Conservation (phyloP, 371 early-diverging fungal species). For the Cokeromyces recurvatus region DNA sequence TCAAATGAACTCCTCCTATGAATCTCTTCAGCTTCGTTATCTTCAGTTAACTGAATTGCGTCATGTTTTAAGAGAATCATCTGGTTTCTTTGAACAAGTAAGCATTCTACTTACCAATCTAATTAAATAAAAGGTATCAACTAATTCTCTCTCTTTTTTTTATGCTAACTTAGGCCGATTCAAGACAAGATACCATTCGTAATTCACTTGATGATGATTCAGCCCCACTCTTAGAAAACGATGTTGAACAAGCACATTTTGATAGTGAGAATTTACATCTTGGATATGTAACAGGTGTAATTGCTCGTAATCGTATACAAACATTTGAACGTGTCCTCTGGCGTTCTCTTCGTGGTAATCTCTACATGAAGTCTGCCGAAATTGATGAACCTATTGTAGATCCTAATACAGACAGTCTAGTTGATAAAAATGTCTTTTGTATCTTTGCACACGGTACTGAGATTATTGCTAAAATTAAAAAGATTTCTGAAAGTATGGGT, state of each 20-base stretch:
- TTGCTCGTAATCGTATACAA: constrained; percentile 78
- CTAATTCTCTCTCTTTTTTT: background rate
- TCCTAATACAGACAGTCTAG: constrained; percentile 74
- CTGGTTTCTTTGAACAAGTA: constrained; percentile 76
- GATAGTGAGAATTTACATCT: constrained; percentile 37
- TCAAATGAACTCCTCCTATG: constrained; percentile 86
- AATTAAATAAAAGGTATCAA: background rate
- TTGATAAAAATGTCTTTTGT: constrained; percentile 93
- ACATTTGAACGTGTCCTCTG: constrained; percentile 97
- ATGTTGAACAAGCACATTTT: constrained; percentile 48
- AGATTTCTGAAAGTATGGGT: constrained; percentile 93
- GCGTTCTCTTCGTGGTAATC: constrained; percentile 96
- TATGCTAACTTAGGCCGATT: constrained; percentile 53
- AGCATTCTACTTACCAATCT: background rate
- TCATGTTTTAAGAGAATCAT: constrained; percentile 87
- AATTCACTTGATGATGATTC: constrained; percentile 52
- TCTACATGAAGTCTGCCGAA: constrained; percentile 94
- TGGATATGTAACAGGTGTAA: constrained; percentile 89
- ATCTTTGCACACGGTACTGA: constrained; percentile 96
- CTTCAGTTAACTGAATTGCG: constrained; percentile 87
- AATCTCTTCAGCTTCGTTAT: constrained; percentile 78
- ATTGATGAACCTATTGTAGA: constrained; percentile 90
- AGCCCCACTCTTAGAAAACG: constrained; percentile 59
- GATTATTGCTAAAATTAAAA: constrained; percentile 83
- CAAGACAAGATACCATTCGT: constrained; percentile 43